Evolutionary conservation across 1,284 basidiomycete species (phyloP).

Genomic region (Thecaphora thlaspeos): DNA sequence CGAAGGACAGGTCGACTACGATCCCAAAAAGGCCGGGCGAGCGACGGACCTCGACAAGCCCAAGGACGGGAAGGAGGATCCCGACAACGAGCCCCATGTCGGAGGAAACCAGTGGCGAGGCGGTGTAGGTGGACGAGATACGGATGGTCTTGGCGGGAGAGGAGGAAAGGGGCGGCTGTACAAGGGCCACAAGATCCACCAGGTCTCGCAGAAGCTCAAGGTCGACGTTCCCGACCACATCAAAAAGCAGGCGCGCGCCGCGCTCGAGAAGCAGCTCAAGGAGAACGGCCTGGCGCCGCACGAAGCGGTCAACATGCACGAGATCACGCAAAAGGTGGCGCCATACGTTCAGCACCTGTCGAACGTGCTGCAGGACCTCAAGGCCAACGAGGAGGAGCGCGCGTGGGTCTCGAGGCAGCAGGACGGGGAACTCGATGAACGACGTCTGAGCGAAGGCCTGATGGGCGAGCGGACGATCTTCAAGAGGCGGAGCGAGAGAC

Average conservation of each 20-base stretch:
- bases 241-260: slow-evolving; percentile 55
- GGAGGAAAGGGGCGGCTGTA: slow-evolving; percentile 53
- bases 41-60: slow-evolving; percentile 47
- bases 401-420: slow-evolving; percentile 57
- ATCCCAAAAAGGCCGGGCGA: slow-evolving; percentile 32
- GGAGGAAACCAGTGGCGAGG: slow-evolving; percentile 59
- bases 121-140: slow-evolving; percentile 58
- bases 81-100: slow-evolving; percentile 52
- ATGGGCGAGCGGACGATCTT: slow-evolving; percentile 58
- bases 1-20: slow-evolving; percentile 33
- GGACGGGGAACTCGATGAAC: slow-evolving; percentile 59
- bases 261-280: slow-evolving; percentile 53
- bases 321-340: slow-evolving; percentile 48
- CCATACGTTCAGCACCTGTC: slow-evolving; percentile 48
- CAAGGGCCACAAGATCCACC: slow-evolving; percentile 56
- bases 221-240: slow-evolving; percentile 57
- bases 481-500: slow-evolving; percentile 51
- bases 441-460: slow-evolving; percentile 55
- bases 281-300: slow-evolving; percentile 55
- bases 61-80: slow-evolving; percentile 57
- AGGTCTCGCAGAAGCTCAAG: slow-evolving; percentile 55
- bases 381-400: slow-evolving; percentile 58
- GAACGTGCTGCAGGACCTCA: slow-evolving; percentile 53
- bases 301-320: slow-evolving; percentile 52
- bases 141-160: slow-evolving; percentile 56